phyloP scores from a whole-genome alignment of 2,329 filamentous ascomycete species.

The Aureobasidium pullulans region DNA sequence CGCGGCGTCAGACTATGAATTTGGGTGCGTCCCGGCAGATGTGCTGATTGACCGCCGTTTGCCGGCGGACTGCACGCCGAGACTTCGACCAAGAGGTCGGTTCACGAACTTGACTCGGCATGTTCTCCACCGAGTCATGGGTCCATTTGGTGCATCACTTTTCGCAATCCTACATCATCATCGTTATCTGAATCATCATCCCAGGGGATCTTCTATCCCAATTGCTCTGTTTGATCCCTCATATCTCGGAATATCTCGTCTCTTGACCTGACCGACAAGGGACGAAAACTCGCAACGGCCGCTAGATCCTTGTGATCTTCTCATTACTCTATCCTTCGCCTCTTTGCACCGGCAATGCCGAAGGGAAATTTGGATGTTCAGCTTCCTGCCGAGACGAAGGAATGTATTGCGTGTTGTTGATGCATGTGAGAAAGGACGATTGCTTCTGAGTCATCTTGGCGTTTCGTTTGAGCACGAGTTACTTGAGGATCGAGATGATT shows the following conservation, averaged over 20 bases:
- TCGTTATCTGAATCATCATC: too few relatives aligned
- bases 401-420: too few relatives aligned
- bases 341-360: not conserved
- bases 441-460: too few relatives aligned
- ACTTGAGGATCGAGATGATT: not conserved
- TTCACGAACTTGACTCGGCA: constrained; percentile 3
- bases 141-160: not conserved
- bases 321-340: not conserved
- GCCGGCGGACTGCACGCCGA: constrained; percentile 1
- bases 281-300: not conserved
- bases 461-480: not conserved
- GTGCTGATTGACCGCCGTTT: not conserved
- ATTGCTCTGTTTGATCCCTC: not conserved
- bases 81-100: constrained; percentile 1
- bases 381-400: not conserved
- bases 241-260: not conserved
- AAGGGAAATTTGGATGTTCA: not conserved
- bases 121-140: not conserved
- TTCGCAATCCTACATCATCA: not conserved
- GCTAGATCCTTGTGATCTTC: not conserved
- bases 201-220: not conserved
- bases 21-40: not conserved
- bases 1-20: not conserved
- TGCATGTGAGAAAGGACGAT: not conserved
- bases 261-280: not conserved